Conservation (phyloP, 108 stramenopile species). For the Fragilaria crotonensis region DNA sequence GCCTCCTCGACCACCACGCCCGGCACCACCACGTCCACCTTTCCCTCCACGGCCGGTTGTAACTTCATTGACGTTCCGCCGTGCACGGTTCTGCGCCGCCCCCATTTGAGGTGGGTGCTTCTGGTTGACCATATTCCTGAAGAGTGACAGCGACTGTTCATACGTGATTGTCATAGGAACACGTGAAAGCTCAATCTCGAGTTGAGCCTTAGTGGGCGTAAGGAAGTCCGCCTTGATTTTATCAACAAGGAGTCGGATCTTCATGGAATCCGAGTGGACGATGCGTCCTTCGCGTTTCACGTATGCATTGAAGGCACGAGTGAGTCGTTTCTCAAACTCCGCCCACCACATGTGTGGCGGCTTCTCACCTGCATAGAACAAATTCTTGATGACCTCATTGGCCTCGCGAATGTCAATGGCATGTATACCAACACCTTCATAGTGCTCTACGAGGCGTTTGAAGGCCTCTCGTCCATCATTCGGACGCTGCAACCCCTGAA, state of each 20-base stretch:
- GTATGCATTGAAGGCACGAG: background rate
- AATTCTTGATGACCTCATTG: too few species aligned
- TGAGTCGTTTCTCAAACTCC: background rate
- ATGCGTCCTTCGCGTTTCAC: background rate
- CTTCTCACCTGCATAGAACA: too few species aligned
- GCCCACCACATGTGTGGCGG: conserved; percentile 1
- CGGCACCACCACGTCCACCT: conserved; percentile 2
- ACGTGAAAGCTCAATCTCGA: background rate
- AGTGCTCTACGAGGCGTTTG: too few species aligned
- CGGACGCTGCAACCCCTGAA: too few species aligned
- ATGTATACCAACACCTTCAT: too few species aligned
- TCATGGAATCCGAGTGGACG: conserved; percentile 3
- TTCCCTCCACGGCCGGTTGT: background rate
- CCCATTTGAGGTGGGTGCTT: too few species aligned
- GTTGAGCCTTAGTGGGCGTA: background rate
- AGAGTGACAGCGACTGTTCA: background rate
- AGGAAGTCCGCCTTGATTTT: conserved; percentile 8
- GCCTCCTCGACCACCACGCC: conserved; percentile 1
- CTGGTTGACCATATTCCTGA: background rate
- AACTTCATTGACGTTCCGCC: background rate
- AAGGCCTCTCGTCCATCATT: too few species aligned
- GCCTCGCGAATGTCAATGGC: too few species aligned
- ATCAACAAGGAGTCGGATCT: background rate
- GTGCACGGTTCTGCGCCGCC: background rate
- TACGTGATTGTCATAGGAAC: background rate